Evolutionary conservation across 2,329 filamentous ascomycete genomes (phyloP), one percentile per base, ranked within the genome.

Genomic region (Conoideocrella luteorostrata): DNA sequence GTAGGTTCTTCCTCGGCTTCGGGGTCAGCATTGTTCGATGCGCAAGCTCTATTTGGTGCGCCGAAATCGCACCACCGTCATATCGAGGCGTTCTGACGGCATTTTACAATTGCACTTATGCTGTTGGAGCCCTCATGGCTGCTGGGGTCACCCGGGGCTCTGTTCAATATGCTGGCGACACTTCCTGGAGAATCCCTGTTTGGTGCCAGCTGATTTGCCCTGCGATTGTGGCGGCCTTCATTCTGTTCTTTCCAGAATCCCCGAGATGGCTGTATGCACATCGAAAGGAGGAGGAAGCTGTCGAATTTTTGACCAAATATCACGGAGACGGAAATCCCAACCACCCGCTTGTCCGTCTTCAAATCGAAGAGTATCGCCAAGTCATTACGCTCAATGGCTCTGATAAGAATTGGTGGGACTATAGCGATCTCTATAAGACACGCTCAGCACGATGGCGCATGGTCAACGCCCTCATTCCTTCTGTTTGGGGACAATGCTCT

Each of bases 1-100:
- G 77, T 4, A 71, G 77, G 5, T 81, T 82, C 61, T 61, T 82
- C 29, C 70, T 82, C 2, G 78, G 78, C 29, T 81, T 82, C 47
- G 71, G 71, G 43, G 70, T 74, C 41, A 62, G 65, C 17, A 69
- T 74, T 43, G 67, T 67, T 15, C 64, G 68, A 2, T 63, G 68
- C 2, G 69, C 70, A 6, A 70, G 68, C 1, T 71, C 70, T 5
- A 66, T 68, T 44, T 72, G 72, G 48, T 67, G 71, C 24, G 63
- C 71, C 10, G 71, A 74, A 48, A 62, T 72, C 23, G 64, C 65
- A 28, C 68, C 71, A 48, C 71, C 70, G 3, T 67, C 67, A 4
- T 69, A 67, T 38, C 66, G 70, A 23, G 70, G 70, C 43, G 46
- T 66, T 18, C 66, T 81, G 50, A 80, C 78, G 1, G 81, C 77